Evolutionary conservation across 768 basidiomycete genomes (phyloP).

Genomic region (Panaeolus papilionaceus): DNA sequence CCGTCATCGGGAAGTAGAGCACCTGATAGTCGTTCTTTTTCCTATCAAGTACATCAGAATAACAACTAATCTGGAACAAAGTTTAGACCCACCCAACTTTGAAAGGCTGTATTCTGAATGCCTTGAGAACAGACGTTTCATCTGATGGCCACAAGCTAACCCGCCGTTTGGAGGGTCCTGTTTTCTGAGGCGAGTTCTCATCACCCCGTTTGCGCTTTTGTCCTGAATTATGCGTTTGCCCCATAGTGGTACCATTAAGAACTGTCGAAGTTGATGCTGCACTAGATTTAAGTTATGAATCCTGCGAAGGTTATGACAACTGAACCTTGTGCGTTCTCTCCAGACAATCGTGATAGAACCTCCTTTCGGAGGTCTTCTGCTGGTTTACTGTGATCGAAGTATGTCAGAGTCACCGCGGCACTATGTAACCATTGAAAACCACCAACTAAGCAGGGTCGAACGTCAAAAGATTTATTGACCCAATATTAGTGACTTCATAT

Average conservation of each 20-base stretch:
- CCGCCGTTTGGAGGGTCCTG: conserved; percentile 1
- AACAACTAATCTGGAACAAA: background rate
- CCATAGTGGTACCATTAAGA: background rate
- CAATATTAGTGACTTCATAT: conserved; percentile 70
- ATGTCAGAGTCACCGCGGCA: background rate
- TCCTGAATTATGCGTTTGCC: background rate
- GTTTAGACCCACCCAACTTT: background rate
- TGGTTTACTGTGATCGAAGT: background rate
- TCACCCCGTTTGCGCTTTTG: background rate
- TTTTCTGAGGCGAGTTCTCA: background rate
- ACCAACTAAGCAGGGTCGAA: conserved; percentile 80
- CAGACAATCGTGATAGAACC: background rate
- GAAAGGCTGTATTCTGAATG: conserved; percentile 1
- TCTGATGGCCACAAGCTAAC: background rate
- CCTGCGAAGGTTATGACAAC: background rate
- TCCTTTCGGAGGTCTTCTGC: background rate
- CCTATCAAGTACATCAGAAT: conserved; percentile 36
- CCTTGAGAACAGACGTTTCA: background rate
- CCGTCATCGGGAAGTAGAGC: conserved; percentile 77
- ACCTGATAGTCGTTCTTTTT: conserved; percentile 76
- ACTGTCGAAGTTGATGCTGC: background rate
- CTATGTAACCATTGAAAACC: background rate
- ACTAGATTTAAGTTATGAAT: background rate
- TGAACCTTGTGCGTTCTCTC: background rate
- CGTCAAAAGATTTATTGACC: conserved; percentile 65